phyloP scores from a whole-genome alignment of 2,329 filamentous ascomycete species.

The Venturiaceae sp. region DNA sequence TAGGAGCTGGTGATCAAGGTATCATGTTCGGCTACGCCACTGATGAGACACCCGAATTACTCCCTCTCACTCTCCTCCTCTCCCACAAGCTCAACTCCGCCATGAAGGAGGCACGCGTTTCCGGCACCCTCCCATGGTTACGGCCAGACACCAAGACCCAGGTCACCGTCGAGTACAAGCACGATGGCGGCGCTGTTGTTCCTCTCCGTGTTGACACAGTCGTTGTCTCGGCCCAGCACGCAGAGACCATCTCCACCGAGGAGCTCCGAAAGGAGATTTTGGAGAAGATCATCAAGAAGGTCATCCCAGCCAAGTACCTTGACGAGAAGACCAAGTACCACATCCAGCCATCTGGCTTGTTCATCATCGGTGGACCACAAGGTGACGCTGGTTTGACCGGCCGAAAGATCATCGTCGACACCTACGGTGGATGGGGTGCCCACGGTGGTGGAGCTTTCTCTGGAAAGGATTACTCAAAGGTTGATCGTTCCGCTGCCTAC shows the following conservation, averaged over 20 bases:
- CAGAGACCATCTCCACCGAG: slow-evolving; percentile 79
- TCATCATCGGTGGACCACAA: slow-evolving; percentile 98
- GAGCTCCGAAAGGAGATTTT: slow-evolving; percentile 86
- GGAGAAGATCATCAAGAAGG: slow-evolving; percentile 94
- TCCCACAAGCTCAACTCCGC: slow-evolving; percentile 95
- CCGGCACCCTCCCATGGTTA: slow-evolving; percentile 86
- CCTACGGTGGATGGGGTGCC: slow-evolving; percentile 98
- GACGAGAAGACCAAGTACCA: slow-evolving; percentile 94
- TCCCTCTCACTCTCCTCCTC: slow-evolving; percentile 87
- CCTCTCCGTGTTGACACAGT: slow-evolving; percentile 92
- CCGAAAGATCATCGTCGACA: slow-evolving; percentile 99
- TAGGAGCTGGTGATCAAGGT: slow-evolving; percentile 98
- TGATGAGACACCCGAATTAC: slow-evolving; percentile 95
- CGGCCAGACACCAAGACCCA: slow-evolving; percentile 99
- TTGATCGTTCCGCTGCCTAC: slow-evolving; percentile 97
- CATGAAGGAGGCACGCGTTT: slow-evolving; percentile 81
- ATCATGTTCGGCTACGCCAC: slow-evolving; percentile 99
- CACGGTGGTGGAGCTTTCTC: slow-evolving; percentile 99
- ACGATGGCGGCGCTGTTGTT: slow-evolving; percentile 88
- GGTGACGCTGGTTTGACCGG: slow-evolving; percentile 97
- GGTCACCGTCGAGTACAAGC: slow-evolving; percentile 97
- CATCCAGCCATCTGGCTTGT: slow-evolving; percentile 96
- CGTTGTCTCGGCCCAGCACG: slow-evolving; percentile 93
- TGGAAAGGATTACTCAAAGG: slow-evolving; percentile 99
- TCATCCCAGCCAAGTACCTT: slow-evolving; percentile 86